Evolutionary conservation across 768 basidiomycete species (phyloP), one percentile per base, ranked within the genome.

Genomic region (Boletus rex-veris): DNA sequence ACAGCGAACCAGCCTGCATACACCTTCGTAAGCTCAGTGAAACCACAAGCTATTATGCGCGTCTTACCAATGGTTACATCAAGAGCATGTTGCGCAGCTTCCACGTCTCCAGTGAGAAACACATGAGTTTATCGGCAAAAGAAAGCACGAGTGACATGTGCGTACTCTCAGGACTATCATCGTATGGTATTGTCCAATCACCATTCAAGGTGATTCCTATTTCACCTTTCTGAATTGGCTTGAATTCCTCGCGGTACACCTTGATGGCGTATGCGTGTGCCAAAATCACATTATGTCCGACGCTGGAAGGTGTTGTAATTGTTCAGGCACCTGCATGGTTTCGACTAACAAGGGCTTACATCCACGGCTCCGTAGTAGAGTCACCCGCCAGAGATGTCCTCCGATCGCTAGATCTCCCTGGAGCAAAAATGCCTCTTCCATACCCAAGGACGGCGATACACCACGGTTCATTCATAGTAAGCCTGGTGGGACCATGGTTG

Each of bases 151-250:
- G 39, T 7, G 9, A 39, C 3, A 21, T 11, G 19, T 14, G 16
- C 38, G 18, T n/a, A 89, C 88, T 89, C 62, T 84, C 82, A 10
- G 80, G 82, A 38, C 68, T 76, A 57, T 86, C 78, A 58, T 88
- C 85, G 56, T 83, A 90, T 8, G 33, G 33, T 12, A 33, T 10
- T 14, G 33, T 75, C 85, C 84, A 88, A 66, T 88, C 85, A 11
- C 86, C 84, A 60, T 89, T 89, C 42, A 90, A 74, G 0, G 88
- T 90, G 63, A 91, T 88, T n/a, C 87, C 88, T 60, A 90, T 86
- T 58, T 77, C 72, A 21, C 87, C 90, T 10, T 78, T 74, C 65
- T 89, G 86, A 2, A 56, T 67, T 4, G 76, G 58, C 70, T 87
- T 83, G 77, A 82, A 90, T 47, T 84, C 69, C 28, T 83, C 77